These are phyloP conservation scores for Aspergillus brunneoviolaceus DNA, from an alignment of 2,329 filamentous ascomycete genomes.

Conservation along the genomic window DNA sequence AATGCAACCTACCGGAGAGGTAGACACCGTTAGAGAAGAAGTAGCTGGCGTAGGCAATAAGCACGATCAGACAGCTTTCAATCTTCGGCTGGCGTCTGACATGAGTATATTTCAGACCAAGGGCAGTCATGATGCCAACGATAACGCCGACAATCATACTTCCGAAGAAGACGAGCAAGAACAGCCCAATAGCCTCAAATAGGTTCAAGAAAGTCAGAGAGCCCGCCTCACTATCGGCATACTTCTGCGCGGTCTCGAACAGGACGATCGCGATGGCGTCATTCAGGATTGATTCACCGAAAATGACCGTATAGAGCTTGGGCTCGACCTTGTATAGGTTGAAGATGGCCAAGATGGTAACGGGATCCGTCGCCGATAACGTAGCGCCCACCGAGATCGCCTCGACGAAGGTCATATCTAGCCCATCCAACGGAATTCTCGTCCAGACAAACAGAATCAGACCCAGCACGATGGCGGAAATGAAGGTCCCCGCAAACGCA, in stretches of 20 bases:
- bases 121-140: constrained; percentile 81
- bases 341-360: constrained; percentile 97
- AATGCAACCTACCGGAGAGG: constrained; percentile 74
- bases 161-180: constrained; percentile 93
- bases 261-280: constrained; percentile 98
- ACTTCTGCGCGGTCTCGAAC: constrained; percentile 95
- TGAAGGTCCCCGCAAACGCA: constrained; percentile 93
- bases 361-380: constrained; percentile 92
- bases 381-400: constrained; percentile 96
- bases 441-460: constrained; percentile 87
- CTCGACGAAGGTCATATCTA: constrained; percentile 88
- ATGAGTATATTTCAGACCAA: constrained; percentile 91
- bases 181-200: constrained; percentile 88
- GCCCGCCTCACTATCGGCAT: constrained; percentile 69
- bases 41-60: constrained; percentile 95
- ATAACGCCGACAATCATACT: constrained; percentile 85
- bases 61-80: constrained; percentile 88
- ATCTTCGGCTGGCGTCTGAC: constrained; percentile 92
- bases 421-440: constrained; percentile 76
- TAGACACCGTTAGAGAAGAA: constrained; percentile 96
- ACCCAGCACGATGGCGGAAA: constrained; percentile 93
- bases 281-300: constrained; percentile 96
- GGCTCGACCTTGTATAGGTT: constrained; percentile 99
- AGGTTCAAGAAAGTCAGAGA: constrained; percentile 77
- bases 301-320: constrained; percentile 97